Base-by-base conservation (phyloP, 331 rosid species). In the Quercus tomentella region DNA sequence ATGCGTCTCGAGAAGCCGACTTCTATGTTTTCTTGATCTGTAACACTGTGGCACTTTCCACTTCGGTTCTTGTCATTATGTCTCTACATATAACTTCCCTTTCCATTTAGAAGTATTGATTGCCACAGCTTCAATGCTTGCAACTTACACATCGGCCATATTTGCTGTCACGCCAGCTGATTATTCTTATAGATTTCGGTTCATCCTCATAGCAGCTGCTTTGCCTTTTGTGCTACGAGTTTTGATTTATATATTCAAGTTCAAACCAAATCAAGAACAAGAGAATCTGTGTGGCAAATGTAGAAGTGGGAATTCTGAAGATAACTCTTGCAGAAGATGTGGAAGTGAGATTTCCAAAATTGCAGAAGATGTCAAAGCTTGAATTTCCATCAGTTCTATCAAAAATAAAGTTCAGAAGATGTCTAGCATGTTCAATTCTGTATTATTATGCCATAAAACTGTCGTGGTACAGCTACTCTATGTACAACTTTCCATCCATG, bases 21-120 rank as follows among this genome's bases (percentile, higher is more conserved):
- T 82, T 70, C 37, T 72, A 72, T 21, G 65, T 77, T 20, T 82
- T 77, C 25, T 73, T 72, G 70, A 6, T 76, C 9, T 77, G 17
- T 0, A 76, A 77, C 71, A 82, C 82, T 51, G 6, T 77, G 75
- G 82, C 85, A 51, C 82, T 77, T 73, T 82, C 82, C 56, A 61
- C 75, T 9, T 51, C 82, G 0, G 43, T 54, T 54, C 57, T 17
- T 54, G 57, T 17, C 57, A 54, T 54, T 14, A 17, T 4, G 7
- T 17, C 21, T 14, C 21, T 54, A 54, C 21, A 17, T 54, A 4
- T 17, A 54, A 5, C 14, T 14, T 54, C 2, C 20, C 57, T 1
- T 54, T 15, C n/a, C 6, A 4, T 2, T 54, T 15, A 16, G n/a
- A 15, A 54, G 1, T 15, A 3, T 1, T 4, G 58, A 1, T 55